phyloP scores from a whole-genome alignment of 2,329 filamentous ascomycete genomes.

The Pseudocercospora macadamiae region DNA sequence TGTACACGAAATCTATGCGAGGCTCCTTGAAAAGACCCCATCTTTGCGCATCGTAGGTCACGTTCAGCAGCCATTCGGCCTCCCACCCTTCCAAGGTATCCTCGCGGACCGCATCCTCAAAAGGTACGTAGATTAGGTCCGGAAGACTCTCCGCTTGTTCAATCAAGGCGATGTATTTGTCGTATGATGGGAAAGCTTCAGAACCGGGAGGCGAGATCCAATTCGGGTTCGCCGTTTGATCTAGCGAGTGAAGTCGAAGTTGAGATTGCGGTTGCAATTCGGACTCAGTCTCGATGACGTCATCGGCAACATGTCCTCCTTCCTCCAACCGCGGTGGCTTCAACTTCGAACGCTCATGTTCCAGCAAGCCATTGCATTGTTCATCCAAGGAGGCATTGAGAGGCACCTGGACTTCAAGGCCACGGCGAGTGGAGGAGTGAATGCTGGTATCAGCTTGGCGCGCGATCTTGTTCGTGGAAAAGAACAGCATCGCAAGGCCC shows the following conservation, averaged over 20 bases:
- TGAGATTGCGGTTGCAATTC: neutral
- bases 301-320: neutral
- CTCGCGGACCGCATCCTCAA: constrained; percentile 2
- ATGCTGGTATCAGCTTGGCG: neutral
- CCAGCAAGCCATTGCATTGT: neutral
- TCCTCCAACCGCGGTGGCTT: neutral
- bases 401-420: neutral
- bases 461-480: neutral
- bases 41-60: neutral
- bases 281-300: neutral
- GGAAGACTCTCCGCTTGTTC: neutral
- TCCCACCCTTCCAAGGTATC: constrained; percentile 4
- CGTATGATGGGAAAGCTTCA: neutral
- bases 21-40: constrained; percentile 6
- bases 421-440: neutral
- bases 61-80: constrained; percentile 5
- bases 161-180: neutral
- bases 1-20: constrained; percentile 9
- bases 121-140: neutral
- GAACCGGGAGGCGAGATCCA: constrained; percentile 2
- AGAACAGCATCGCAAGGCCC: neutral
- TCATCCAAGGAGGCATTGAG: neutral
- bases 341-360: neutral
- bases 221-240: neutral
- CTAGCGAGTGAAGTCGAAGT: neutral